Base-by-base conservation (phyloP, 2,329 filamentous ascomycete species). In the Stemphylium lycopersici region DNA sequence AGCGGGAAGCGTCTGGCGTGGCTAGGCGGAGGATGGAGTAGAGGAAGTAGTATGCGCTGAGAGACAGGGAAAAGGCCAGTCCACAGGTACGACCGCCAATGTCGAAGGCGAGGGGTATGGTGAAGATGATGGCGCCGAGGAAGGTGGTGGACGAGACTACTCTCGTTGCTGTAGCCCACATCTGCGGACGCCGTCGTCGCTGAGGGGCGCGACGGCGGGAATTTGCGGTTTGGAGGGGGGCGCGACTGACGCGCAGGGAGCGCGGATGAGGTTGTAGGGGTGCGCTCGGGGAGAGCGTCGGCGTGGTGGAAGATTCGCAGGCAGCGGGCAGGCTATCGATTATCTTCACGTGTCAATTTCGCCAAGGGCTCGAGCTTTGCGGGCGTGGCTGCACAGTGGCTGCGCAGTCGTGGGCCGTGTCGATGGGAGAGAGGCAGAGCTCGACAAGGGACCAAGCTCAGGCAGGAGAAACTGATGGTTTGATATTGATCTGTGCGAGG, bases 71-170 rank as follows among this genome's bases (percentile, higher is more conserved):
- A 80, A 96, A 98, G 59, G 92, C 93, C 71, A 99, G 83, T 55
- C 95, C 95, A 72, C 92, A 96, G 68, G 95, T 93, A 70, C 91
- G 88, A 59, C 95, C 95, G 74, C 95, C 95, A 70, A 98, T 93
- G 85, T 99, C 95, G 80, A 98, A 98, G 70, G 93, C 91, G 73
- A 99, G 88, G 58, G 95, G 95, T 74, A 99, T 95, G 59, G 92
- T 96, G 73, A 98, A 90, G 72, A 98, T 87, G 76, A 97, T 92
- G 78, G 90, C 90, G 78, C 93, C 84, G 68, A 98, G 87, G 79
- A 97, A 98, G 78, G 91, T 78, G 73, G 88, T 83, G 78, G 91
- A 91, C 72, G 91, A 91, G 67, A 93, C 74, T 75, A 89, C 84
- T 74, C 89, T 88, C 77, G 93, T 86, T 77, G 93, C 34, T n/a